Evolutionary conservation across 208 protist species (phyloP), one percentile per base, ranked within the genome.

Genomic region (Trypanosoma platydactyli): DNA sequence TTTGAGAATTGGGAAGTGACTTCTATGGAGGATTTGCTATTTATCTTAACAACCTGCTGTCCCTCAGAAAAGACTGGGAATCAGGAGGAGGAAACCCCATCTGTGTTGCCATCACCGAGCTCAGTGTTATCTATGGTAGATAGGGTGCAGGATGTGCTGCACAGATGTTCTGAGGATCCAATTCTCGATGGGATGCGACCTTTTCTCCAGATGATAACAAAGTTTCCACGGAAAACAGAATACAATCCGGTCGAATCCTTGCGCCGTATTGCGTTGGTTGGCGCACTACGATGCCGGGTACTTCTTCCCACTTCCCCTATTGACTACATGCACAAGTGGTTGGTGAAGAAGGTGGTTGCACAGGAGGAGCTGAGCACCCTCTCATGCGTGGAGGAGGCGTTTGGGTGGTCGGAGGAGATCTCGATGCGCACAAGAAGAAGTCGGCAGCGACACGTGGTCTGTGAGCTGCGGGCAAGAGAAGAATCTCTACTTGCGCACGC

Each of bases 301-400:
- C 78, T 96, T 50, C 63, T 92, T 55, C 91, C 91, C 33, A 68
- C 54, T 29, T 86, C 75, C 12, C 91, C 91, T 3, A 85, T 96
- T 50, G 91, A 96, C 53, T 84, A 83, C 33, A 92, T 92, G 83
- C 86, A 82, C 71, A 77, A 80, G 49, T 77, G 78, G 33, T 60
- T 76, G 58, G 77, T 78, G 29, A 79, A 88, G 49, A 60, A 78
- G 44, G 56, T 59, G 9, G 70, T 88, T 1, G 75, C 84, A 18
- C 54, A 35, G 0, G 73, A 71, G 52, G 83, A 95, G 63, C 22
- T 79, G 20, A 56, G 33, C 30, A 57, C 80, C 52, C 71, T 95
- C 5, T 35, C 76, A 33, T 77, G 80, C 16, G 66, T 92, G 57
- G 65, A 84, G 57, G 77, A 61, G 4, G 81, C 81, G 15, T 93